Evolutionary conservation across 2,329 filamentous ascomycete genomes (phyloP), one percentile per base, ranked within the genome.

Genomic region (Trichoderma cornu-damae): DNA sequence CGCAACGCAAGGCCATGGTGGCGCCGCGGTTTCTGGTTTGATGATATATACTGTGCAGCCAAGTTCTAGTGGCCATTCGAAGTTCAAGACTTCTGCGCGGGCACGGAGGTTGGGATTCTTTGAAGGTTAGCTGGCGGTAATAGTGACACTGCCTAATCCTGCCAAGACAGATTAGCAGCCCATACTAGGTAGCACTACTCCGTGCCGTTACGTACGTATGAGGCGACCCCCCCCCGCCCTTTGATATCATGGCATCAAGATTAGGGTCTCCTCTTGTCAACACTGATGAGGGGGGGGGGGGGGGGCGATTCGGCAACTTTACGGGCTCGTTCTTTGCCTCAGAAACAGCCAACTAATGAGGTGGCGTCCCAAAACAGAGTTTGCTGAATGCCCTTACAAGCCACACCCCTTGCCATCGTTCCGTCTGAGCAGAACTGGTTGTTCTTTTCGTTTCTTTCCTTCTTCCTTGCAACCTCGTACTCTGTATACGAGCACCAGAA

Each of bases 1-100:
- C 48, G 56, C 56, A 32, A n/a, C 48, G 35, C 56, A 38, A n/a
- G n/a, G 40, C 56, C 35, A 49, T 53, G 28, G 43, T 43, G 46
- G 57, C 57, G 57, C 57, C 57, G 44, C 47, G 16, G 32, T 20
- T 58, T 18, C 40, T 52, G 40, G 48, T 6, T 40, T 49, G 18
- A 22, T 20, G 43, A 40, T 52, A 47, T n/a, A n/a, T n/a, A n/a
- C n/a, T n/a, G n/a, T 28, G 35, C 24, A 30, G 26, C 24, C n/a
- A 22, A 28, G 40, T 34, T n/a, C n/a, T n/a, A 26, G 22, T 20
- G 22, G 20, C 40, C n/a, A n/a, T n/a, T n/a, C n/a, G n/a, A n/a
- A n/a, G n/a, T 12, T 35, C 20, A 24, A n/a, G 18, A 24, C 30
- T 18, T 53, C 30, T 6, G 28, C 20, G 6, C 11, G 38, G n/a